Percentiles rank a stretch among this genome's conserved stretches.
Evolutionary conservation across 2,329 filamentous ascomycete genomes (phyloP).

Genomic region (Aspergillaceae sp.): DNA sequence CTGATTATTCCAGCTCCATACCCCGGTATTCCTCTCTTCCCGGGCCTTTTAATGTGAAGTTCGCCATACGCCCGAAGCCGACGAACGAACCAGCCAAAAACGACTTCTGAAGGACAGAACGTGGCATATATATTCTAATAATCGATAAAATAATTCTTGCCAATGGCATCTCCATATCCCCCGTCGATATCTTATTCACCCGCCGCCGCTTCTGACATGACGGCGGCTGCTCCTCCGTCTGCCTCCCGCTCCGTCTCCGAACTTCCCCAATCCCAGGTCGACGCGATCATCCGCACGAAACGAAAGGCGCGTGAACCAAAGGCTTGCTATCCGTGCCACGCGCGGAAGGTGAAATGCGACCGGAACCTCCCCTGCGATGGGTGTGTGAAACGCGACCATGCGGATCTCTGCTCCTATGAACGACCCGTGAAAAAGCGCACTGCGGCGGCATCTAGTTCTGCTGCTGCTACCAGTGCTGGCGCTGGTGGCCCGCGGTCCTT

Average conservation of each 20-base stretch:
- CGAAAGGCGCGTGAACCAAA: constrained; percentile 41
- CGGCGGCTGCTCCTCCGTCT: constrained; percentile 15
- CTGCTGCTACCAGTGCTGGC: neutral
- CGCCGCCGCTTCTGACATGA: constrained; percentile 16
- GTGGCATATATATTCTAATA: neutral
- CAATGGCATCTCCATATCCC: constrained; percentile 25
- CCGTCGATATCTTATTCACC: constrained; percentile 23
- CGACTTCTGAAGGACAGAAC: neutral
- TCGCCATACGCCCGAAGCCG: neutral
- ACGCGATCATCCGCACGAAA: constrained; percentile 41
- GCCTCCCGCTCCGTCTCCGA: constrained; percentile 27
- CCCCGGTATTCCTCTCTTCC: too few species aligned
- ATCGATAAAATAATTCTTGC: neutral
- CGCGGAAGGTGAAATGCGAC: constrained; percentile 43
- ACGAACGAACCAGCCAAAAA: neutral
- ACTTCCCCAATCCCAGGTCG: constrained; percentile 38
- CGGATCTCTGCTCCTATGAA: constrained; percentile 42
- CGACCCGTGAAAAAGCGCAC: constrained; percentile 39
- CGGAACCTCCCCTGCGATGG: constrained; percentile 42
- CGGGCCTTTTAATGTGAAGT: too few species aligned
- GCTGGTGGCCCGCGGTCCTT: constrained; percentile 13
- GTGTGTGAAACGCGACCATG: constrained; percentile 42
- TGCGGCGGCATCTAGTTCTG: constrained; percentile 9
- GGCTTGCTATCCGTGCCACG: constrained; percentile 40
- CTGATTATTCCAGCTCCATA: too few species aligned